A percentile compares a stretch with the other conserved stretches of the same genome.
Evolutionary conservation across 2,329 filamentous ascomycete genomes (phyloP).

Genomic region (Macrophomina phaseolina): DNA sequence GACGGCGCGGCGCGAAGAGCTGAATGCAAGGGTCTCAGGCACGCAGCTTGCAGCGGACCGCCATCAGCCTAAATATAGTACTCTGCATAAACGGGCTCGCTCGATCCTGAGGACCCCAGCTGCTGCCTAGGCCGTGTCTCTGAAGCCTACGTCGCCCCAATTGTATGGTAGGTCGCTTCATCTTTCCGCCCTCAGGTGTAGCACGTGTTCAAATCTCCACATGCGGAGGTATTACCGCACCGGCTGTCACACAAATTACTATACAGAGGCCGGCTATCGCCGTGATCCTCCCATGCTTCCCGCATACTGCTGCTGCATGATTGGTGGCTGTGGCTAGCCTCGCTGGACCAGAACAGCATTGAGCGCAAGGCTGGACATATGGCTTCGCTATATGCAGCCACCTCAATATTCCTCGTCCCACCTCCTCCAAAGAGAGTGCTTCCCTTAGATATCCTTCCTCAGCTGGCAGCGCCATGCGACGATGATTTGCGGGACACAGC

Average conservation of each 20-base stretch:
- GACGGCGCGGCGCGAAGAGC: not conserved
- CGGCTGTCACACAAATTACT: not conserved
- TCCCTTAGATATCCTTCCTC: not conserved
- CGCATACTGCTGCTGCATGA: not conserved
- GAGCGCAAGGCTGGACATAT: not conserved
- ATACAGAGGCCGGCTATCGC: not conserved
- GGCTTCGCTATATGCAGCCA: not conserved
- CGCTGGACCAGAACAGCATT: not conserved
- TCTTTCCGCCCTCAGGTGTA: not conserved
- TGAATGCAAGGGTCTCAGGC: conserved; percentile 7
- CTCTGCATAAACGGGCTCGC: not conserved
- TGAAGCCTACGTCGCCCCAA: not conserved
- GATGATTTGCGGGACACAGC: not conserved
- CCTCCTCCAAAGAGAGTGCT: not conserved
- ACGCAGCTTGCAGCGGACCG: not conserved
- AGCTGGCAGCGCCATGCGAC: not conserved
- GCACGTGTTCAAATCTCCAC: not conserved
- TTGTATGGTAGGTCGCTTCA: not conserved
- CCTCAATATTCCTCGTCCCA: not conserved
- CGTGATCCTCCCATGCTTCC: not conserved
- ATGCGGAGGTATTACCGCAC: not conserved
- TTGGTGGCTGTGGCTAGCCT: not conserved
- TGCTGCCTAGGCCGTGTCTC: conserved; percentile 1
- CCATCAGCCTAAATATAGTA: not conserved
- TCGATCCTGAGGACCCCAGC: not conserved